phyloP scores from a whole-genome alignment of 2,329 filamentous ascomycete genomes.

The Apiospora saccharicola region DNA sequence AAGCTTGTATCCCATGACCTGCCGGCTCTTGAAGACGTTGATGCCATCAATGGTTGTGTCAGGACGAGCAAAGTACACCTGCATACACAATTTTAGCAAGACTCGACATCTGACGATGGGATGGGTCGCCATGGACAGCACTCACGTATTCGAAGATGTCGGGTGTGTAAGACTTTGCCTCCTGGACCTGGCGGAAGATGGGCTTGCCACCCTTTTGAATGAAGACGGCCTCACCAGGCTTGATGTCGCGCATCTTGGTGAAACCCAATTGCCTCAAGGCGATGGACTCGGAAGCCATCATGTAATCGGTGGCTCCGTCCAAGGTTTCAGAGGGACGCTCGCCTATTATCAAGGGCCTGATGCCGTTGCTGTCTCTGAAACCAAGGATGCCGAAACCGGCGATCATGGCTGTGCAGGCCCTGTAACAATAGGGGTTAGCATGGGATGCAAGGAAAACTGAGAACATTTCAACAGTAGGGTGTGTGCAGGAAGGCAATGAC shows the following conservation, averaged over 20 bases:
- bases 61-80: slow-evolving; percentile 75
- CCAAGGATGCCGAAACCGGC: slow-evolving; percentile 82
- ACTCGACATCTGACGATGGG: not conserved
- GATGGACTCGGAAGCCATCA: slow-evolving; percentile 83
- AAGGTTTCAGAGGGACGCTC: slow-evolving; percentile 61
- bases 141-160: slow-evolving; percentile 88
- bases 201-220: slow-evolving; percentile 75
- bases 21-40: slow-evolving; percentile 70
- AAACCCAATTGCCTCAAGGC: slow-evolving; percentile 78
- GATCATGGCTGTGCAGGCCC: slow-evolving; percentile 83
- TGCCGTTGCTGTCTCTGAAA: slow-evolving; percentile 85
- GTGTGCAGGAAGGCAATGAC: not conserved
- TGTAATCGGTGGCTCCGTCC: slow-evolving; percentile 70
- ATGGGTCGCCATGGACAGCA: slow-evolving; percentile 27
- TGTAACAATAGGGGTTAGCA: slow-evolving; percentile 66
- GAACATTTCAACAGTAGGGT: not conserved
- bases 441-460: slow-evolving; percentile 39
- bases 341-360: slow-evolving; percentile 61
- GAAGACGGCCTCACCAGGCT: slow-evolving; percentile 79
- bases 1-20: slow-evolving; percentile 78
- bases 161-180: slow-evolving; percentile 71
- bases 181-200: slow-evolving; percentile 72
- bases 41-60: slow-evolving; percentile 24
- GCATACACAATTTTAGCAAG: slow-evolving; percentile 52
- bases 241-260: slow-evolving; percentile 71